phyloP scores from a whole-genome alignment of 169 alveolate genomes.

The Eimeria falciformis region DNA sequence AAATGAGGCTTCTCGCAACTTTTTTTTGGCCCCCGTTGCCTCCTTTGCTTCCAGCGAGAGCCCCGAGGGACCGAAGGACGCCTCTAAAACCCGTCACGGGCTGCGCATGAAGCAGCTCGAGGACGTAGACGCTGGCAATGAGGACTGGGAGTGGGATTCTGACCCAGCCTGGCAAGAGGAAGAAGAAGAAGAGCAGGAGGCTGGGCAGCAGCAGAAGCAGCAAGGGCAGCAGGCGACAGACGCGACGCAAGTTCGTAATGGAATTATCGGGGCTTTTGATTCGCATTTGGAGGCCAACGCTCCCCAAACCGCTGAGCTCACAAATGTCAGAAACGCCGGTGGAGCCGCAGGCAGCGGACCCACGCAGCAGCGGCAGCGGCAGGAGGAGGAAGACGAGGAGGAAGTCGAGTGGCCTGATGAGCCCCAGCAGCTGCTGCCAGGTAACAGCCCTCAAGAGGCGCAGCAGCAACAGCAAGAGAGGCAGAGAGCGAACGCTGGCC shows the following conservation, averaged over 20 bases:
- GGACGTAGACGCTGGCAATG: neutral
- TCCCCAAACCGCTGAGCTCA: too few relatives aligned
- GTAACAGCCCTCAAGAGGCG: neutral
- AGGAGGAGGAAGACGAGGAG: neutral
- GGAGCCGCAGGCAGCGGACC: conserved; percentile 6
- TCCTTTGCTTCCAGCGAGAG: too few relatives aligned
- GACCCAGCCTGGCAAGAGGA: conserved; percentile 17
- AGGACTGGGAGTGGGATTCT: conserved; percentile 48
- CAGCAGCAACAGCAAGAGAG: neutral
- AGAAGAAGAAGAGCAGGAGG: conserved; percentile 3
- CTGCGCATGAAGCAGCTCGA: conserved; percentile 37
- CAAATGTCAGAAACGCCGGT: neutral
- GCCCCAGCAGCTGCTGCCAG: neutral
- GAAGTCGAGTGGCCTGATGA: neutral
- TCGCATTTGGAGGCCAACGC: neutral
- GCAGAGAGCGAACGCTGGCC: neutral
- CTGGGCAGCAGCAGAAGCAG: conserved; percentile 7
- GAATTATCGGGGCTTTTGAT: too few relatives aligned
- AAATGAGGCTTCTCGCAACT: too few relatives aligned
- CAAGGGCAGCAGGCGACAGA: neutral
- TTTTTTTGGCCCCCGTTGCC: too few relatives aligned
- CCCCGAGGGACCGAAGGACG: too few relatives aligned
- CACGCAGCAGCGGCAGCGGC: conserved; percentile 7
- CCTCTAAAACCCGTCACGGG: neutral
- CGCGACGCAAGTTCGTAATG: neutral